Conservation (phyloP, 345 rosid species). For the Toxicodendron radicans region DNA sequence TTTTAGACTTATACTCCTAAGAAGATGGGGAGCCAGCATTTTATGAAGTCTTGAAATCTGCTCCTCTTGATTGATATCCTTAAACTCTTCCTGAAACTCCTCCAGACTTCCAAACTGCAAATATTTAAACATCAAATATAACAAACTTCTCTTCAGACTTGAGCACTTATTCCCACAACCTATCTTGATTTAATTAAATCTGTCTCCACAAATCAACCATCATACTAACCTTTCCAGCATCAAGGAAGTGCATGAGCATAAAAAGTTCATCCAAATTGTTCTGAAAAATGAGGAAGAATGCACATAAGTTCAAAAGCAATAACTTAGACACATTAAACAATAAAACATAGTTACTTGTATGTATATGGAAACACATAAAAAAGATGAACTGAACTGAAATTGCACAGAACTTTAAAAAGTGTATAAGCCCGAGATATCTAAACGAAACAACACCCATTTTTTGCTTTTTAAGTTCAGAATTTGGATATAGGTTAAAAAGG, state of each 20-base stretch:
- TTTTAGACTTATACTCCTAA: conserved; percentile 66
- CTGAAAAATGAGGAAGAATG: conserved; percentile 48
- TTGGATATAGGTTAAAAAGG: not conserved
- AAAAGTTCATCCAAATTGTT: conserved; percentile 99
- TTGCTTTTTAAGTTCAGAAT: not conserved
- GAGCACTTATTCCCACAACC: not conserved
- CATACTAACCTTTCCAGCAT: conserved; percentile 88
- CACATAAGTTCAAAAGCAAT: conserved; percentile 18
- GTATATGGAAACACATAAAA: not conserved
- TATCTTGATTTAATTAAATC: conserved; percentile 17
- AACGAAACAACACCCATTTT: not conserved
- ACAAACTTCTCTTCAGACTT: conserved; percentile 18
- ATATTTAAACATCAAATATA: conserved; percentile 25
- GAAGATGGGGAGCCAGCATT: conserved; percentile 98
- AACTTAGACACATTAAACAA: conserved; percentile 10
- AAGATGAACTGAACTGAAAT: not conserved
- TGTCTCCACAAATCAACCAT: conserved; percentile 12
- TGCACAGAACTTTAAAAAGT: not conserved
- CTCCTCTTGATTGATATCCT: conserved; percentile 98
- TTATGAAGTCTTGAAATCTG: conserved; percentile 94
- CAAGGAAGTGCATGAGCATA: conserved; percentile 99
- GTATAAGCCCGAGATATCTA: not conserved
- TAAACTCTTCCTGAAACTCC: conserved; percentile 98
- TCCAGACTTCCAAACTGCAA: conserved; percentile 92
- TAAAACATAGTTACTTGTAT: not conserved